phyloP scores from a whole-genome alignment of 768 basidiomycete species.

The Suillus lakei region DNA sequence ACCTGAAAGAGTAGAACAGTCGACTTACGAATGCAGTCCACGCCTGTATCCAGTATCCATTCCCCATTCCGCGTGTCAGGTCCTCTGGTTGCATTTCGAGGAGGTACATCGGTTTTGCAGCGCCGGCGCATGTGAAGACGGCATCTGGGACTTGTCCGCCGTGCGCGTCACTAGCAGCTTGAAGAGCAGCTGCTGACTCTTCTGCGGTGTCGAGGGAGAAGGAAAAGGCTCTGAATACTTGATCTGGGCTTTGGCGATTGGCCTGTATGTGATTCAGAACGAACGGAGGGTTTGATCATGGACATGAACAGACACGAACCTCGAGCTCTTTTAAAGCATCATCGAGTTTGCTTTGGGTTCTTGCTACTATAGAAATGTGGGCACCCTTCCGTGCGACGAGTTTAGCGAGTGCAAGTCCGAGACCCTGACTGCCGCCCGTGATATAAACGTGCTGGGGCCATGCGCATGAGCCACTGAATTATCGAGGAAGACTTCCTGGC shows the following conservation, averaged over 20 bases:
- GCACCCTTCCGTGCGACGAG: slow-evolving; percentile 73
- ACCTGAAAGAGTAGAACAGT: background rate
- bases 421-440: slow-evolving; percentile 82
- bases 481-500: background rate
- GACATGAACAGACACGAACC: slow-evolving; percentile 55
- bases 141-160: slow-evolving; percentile 71
- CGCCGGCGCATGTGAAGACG: slow-evolving; percentile 81
- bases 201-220: slow-evolving; percentile 60
- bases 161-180: slow-evolving; percentile 58
- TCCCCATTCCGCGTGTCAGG: slow-evolving; percentile 60
- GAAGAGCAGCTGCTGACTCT: slow-evolving; percentile 63
- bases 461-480: background rate
- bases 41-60: slow-evolving; percentile 56
- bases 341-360: slow-evolving; percentile 67
- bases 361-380: slow-evolving; percentile 84
- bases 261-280: slow-evolving; percentile 40
- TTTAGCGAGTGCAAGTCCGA: slow-evolving; percentile 76
- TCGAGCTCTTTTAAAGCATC: slow-evolving; percentile 65
- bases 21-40: slow-evolving; percentile 50
- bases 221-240: slow-evolving; percentile 69
- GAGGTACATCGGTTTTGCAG: slow-evolving; percentile 71
- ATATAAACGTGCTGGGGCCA: slow-evolving; percentile 76
- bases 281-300: background rate
- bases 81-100: slow-evolving; percentile 68
- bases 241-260: slow-evolving; percentile 55